Base-by-base conservation (phyloP, 768 basidiomycete genomes). In the Amanita jacksonii region DNA sequence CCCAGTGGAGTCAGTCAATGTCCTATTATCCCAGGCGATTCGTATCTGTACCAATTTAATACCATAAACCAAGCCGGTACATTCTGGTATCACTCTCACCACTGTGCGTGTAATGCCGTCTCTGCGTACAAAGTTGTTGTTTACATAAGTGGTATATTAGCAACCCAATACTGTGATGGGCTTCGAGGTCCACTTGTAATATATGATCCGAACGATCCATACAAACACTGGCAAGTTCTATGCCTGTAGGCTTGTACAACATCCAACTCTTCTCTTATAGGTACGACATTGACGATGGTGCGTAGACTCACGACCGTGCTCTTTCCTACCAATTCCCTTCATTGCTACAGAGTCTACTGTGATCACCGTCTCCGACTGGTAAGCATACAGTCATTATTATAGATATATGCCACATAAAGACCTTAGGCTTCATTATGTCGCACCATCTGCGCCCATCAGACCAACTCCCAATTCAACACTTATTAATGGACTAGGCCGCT, bases 401-500 rank as follows among this genome's bases (percentile, higher is more conserved):
- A 6, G 27, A 28, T 12, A n/a, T 5, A 36, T 24, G 13, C 16
- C 27, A 48, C 40, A 46, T 38, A 4, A 13, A 3, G 8, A n/a
- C 24, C 27, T 38, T 5, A 15, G 63, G 66, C 73, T 67, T 49
- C 70, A 66, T 35, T 18, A 20, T 7, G 56, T 54, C 5, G 57
- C 62, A 2, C 49, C 42, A 12, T 54, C 40, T 9, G 54, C 57
- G 0, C 51, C 43, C 8, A 32, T 46, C 25, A 44, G 57, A 5
- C 52, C 59, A 0, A 45, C 43, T 2, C 25, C 64, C 0, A 52
- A 73, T 41, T 60, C 74, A 13, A 72, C 69, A 0, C 53, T 79
- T 6, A 75, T 79, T 38, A 79, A 79, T 33, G 75, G 75, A 0
- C 53, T 52, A 9, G 76, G 77, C 15, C 70, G 75, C 30, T 70